phyloP scores from a whole-genome alignment of 768 basidiomycete genomes.

The Podaxis rugospora region DNA sequence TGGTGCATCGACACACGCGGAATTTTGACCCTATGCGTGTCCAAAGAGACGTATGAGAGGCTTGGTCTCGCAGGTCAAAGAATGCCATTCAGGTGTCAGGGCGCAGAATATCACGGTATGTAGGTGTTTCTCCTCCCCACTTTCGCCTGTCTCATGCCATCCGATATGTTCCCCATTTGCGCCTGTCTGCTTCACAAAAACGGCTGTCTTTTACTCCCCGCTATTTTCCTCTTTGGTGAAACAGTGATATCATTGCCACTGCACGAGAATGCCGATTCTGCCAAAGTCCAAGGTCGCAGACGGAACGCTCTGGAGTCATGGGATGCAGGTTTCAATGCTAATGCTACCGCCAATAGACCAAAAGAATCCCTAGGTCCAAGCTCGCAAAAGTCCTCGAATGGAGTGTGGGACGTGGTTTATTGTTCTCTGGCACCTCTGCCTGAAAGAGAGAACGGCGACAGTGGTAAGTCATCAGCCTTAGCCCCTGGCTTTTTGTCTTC shows the following conservation, averaged over 20 bases:
- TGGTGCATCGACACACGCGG: constrained; percentile 72
- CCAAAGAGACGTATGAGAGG: constrained; percentile 53
- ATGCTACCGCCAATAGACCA: background rate
- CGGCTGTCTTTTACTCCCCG: background rate
- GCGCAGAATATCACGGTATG: constrained; percentile 5
- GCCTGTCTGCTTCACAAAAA: background rate
- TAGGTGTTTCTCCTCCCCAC: background rate
- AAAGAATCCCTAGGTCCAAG: constrained; percentile 8
- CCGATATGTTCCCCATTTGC: background rate
- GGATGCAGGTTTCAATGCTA: background rate
- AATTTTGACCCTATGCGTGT: constrained; percentile 50
- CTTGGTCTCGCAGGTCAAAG: constrained; percentile 57
- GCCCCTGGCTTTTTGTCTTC: background rate
- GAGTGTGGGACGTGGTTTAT: constrained; percentile 14
- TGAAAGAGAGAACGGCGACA: background rate
- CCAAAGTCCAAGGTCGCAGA: background rate
- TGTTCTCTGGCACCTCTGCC: constrained; percentile 7
- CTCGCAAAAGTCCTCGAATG: background rate
- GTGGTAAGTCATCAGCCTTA: background rate
- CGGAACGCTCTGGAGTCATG: constrained; percentile 8
- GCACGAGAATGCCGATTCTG: constrained; percentile 2
- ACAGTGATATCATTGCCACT: constrained; percentile 8
- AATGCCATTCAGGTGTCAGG: constrained; percentile 41
- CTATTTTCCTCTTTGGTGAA: background rate
- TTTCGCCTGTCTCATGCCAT: background rate